Base-by-base conservation (phyloP, 768 basidiomycete genomes). In the Flagelloscypha sp. region DNA sequence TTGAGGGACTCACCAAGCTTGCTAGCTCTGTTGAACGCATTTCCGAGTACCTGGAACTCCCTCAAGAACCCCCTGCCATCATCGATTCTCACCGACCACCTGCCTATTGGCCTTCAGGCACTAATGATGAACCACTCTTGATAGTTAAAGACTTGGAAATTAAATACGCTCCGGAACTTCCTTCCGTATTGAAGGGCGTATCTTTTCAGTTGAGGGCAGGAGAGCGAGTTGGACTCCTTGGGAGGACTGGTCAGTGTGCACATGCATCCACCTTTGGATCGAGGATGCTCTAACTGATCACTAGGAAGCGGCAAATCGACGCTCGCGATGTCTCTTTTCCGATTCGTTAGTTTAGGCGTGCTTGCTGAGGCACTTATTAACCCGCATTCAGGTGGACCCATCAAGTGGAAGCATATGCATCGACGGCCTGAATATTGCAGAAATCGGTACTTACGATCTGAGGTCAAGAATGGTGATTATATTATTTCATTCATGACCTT, bases 91-190 rank as follows among this genome's bases (percentile, higher is more conserved):
- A 70, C 38, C 74, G 85, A 6, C 81, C 79, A 1, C 92, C 92
- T 1, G 92, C 90, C 0, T 92, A 92, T 49, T 95, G 92, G 92
- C 92, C 92, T 0, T 88, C 88, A 0, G 76, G 69, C 39, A 65
- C 78, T 12, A 70, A 66, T 32, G 61, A 70, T 6, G 65, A 76
- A 19, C 50, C 66, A 3, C 61, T 93, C 16, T 48, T 95, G 20
- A 56, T 58, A 1, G 84, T 86, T 0, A 78, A 90, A 45, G 72
- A 90, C 42, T 61, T 94, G 18, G 75, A 74, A 12, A 62, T 93
- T 53, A 85, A 79, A 56, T 93, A 93, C 54, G 75, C 85, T 0
- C 81, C 85, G 0, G 87, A 92, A 34, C 66, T 93, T 8, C 88
- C 89, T 0, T 63, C 82, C 0, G 87, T 92, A 1, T 61, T 93